A percentile compares a stretch with the other conserved stretches of the same genome.
Evolutionary conservation across 2,329 filamentous ascomycete species (phyloP).

Genomic region (Colletotrichum camelliae): DNA sequence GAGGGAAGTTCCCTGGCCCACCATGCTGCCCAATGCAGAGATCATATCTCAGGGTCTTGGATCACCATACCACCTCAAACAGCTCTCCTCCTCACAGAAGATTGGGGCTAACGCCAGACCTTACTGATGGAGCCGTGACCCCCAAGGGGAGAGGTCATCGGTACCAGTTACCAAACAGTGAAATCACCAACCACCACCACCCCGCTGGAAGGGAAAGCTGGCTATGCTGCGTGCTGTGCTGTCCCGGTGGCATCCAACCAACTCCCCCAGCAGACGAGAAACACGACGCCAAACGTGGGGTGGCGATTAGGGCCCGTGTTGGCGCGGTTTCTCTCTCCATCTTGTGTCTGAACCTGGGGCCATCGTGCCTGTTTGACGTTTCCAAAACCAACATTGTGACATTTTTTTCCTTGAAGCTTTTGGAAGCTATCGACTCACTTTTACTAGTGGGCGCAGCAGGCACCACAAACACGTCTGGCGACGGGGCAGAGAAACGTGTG

Average conservation of each 20-base stretch:
- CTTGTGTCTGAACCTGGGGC: background rate
- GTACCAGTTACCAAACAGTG: background rate
- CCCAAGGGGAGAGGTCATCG: background rate
- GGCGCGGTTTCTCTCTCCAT: background rate
- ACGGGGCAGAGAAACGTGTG: background rate
- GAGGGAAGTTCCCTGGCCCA: background rate
- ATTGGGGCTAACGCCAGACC: background rate
- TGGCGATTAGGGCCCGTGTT: background rate
- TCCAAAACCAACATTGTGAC: background rate
- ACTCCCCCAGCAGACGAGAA: background rate
- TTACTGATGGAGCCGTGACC: background rate
- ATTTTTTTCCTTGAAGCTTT: background rate
- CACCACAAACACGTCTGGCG: background rate
- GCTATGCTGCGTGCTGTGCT: background rate
- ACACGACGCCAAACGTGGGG: background rate
- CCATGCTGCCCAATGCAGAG: background rate
- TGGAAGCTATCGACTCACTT: background rate
- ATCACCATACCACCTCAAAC: background rate
- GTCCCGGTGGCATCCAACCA: background rate
- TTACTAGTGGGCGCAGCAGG: background rate
- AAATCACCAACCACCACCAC: background rate
- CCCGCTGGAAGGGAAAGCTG: background rate
- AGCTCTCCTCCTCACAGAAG: background rate
- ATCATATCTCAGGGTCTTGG: background rate
- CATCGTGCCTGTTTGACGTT: background rate